Evolutionary conservation across 768 basidiomycete species (phyloP).

Genomic region (Mycena venus): DNA sequence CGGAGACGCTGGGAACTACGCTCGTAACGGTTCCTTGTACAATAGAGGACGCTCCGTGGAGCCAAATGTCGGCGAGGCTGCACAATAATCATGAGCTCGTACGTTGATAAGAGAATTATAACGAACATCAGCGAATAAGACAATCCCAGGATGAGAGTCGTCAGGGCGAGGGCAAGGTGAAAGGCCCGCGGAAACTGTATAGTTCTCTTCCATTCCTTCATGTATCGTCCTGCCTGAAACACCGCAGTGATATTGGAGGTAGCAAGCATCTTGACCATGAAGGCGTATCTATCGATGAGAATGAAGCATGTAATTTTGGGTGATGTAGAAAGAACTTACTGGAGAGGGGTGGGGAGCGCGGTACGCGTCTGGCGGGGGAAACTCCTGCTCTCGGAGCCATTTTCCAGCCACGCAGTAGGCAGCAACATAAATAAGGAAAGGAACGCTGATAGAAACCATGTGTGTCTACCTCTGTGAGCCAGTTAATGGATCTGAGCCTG

Average conservation of each 20-base stretch:
- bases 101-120: not conserved
- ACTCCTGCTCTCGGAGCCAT: constrained; percentile 31
- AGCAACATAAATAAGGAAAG: constrained; percentile 29
- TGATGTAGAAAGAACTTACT: not conserved
- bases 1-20: not conserved
- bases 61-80: constrained; percentile 34
- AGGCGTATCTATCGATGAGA: constrained; percentile 14
- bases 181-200: constrained; percentile 28
- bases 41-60: constrained; percentile 26
- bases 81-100: not conserved
- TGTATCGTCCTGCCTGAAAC: constrained; percentile 17
- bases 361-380: constrained; percentile 15
- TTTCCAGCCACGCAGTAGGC: constrained; percentile 32
- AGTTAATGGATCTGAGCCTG: not conserved
- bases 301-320: not conserved
- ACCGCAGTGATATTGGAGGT: constrained; percentile 18
- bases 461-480: constrained; percentile 21
- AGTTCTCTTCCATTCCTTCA: not conserved
- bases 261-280: constrained; percentile 30
- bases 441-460: constrained; percentile 24
- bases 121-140: constrained; percentile 31
- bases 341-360: constrained; percentile 29
- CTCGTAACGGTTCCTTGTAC: not conserved
- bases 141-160: constrained; percentile 23
- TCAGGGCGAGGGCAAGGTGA: constrained; percentile 21